Evolutionary conservation across 2,329 filamentous ascomycete species (phyloP).

Genomic region (Cladobotryum protrusum): DNA sequence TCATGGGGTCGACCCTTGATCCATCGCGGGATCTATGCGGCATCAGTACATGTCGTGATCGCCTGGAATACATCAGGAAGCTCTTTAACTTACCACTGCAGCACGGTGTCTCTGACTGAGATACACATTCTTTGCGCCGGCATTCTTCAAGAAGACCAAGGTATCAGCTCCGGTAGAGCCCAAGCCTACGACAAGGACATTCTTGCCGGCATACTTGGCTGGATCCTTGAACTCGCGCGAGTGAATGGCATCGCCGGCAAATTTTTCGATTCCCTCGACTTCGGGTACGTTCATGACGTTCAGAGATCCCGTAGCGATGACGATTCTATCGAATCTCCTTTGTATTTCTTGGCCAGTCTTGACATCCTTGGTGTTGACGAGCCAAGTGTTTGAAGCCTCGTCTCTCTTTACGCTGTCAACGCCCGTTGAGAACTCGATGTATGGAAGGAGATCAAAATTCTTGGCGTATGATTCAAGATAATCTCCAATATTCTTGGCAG

Average conservation of each 20-base stretch:
- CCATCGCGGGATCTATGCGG: constrained; percentile 4
- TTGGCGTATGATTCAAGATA: constrained; percentile 28
- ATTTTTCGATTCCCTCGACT: constrained; percentile 33
- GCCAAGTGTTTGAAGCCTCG: constrained; percentile 21
- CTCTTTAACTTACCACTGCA: constrained; percentile 18
- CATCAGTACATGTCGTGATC: no score
- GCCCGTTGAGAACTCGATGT: constrained; percentile 22
- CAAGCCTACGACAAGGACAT: constrained; percentile 41
- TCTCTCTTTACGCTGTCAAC: constrained; percentile 23
- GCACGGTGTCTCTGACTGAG: constrained; percentile 34
- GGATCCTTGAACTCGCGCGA: constrained; percentile 29
- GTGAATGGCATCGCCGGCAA: constrained; percentile 35
- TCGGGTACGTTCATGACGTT: constrained; percentile 28
- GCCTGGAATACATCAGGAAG: background rate
- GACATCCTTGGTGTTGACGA: constrained; percentile 20
- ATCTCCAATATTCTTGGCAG: constrained; percentile 21
- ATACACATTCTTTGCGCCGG: constrained; percentile 32
- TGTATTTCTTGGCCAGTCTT: constrained; percentile 16
- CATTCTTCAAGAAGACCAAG: constrained; percentile 25
- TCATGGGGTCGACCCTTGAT: constrained; percentile 5
- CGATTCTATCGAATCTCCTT: constrained; percentile 30
- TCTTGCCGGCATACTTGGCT: constrained; percentile 32
- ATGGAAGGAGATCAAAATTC: constrained; percentile 23
- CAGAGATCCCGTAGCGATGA: constrained; percentile 29
- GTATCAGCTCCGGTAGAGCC: constrained; percentile 30